These are phyloP conservation scores for Prunella vulgaris DNA, from an alignment of 257 asterid genomes.

Conservation along the genomic window DNA sequence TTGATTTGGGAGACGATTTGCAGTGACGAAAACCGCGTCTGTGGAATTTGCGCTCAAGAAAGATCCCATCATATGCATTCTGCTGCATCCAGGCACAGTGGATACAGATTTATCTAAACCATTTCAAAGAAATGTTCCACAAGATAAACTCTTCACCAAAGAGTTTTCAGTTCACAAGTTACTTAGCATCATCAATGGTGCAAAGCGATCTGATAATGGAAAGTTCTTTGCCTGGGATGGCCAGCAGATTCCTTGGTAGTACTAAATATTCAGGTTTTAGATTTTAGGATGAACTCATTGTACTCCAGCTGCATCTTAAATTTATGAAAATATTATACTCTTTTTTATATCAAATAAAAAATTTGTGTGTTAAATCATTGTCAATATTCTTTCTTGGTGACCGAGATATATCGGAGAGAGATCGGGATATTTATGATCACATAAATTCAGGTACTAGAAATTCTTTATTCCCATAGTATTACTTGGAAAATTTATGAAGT, in stretches of 20 bases:
- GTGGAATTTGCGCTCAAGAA: conserved; percentile 74
- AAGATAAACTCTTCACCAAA: conserved; percentile 72
- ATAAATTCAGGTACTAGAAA: conserved; percentile 7
- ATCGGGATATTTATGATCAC: too few relatives aligned
- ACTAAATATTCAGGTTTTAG: background rate
- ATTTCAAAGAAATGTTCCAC: conserved; percentile 73
- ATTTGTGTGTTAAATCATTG: too few relatives aligned
- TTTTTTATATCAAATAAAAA: too few relatives aligned
- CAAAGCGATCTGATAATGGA: conserved; percentile 68
- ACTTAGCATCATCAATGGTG: conserved; percentile 49
- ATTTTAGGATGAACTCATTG: conserved; percentile 6
- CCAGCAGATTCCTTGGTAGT: conserved; percentile 78
- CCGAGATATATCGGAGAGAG: too few relatives aligned
- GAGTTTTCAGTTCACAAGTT: conserved; percentile 80
- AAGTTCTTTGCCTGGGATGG: conserved; percentile 98
- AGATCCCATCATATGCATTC: conserved; percentile 73
- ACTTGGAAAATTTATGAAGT: background rate
- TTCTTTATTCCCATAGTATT: conserved; percentile 9
- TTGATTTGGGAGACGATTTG: conserved; percentile 20
- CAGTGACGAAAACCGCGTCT: conserved; percentile 70
- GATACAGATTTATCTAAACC: conserved; percentile 94
- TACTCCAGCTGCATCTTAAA: too few relatives aligned
- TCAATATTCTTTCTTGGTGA: too few relatives aligned
- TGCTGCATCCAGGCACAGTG: conserved; percentile 97
- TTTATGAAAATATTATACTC: too few relatives aligned